A percentile compares a stretch with the other conserved stretches of the same genome.
Conservation (phyloP, 2,329 filamentous ascomycete genomes). For the Microsporum canis region DNA sequence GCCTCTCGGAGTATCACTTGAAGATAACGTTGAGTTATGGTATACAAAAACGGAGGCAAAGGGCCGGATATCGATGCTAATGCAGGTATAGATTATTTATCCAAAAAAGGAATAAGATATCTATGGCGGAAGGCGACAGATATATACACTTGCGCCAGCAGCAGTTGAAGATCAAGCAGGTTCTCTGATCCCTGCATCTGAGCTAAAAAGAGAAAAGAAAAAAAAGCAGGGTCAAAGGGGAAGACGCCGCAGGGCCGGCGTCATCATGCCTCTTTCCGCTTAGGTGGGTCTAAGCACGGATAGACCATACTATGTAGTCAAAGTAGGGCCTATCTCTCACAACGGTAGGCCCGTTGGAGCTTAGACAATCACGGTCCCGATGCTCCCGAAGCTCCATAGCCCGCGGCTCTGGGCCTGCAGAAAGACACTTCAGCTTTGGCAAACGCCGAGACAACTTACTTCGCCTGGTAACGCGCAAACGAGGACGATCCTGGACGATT, state of each 20-base stretch:
- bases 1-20: not conserved
- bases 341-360: not conserved
- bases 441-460: not conserved
- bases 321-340: not conserved
- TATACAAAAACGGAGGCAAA: not conserved
- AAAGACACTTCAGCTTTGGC: not conserved
- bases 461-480: not conserved
- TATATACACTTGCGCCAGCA: not conserved
- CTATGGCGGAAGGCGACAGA: conserved; percentile 1
- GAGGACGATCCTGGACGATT: not conserved
- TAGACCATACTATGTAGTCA: not conserved
- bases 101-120: conserved; percentile 1
- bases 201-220: not conserved
- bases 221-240: not conserved
- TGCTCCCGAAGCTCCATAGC: not conserved
- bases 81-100: not conserved
- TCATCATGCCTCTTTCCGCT: not conserved
- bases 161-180: not conserved
- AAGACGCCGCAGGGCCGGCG: not conserved
- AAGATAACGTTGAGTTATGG: not conserved
- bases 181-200: not conserved
- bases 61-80: not conserved
- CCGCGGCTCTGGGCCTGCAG: not conserved
- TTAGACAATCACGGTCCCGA: not conserved
- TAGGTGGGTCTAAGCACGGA: not conserved